These are phyloP conservation scores for Hymenoscyphus scutula DNA, from an alignment of 2,329 filamentous ascomycete species.

Conservation along the genomic window DNA sequence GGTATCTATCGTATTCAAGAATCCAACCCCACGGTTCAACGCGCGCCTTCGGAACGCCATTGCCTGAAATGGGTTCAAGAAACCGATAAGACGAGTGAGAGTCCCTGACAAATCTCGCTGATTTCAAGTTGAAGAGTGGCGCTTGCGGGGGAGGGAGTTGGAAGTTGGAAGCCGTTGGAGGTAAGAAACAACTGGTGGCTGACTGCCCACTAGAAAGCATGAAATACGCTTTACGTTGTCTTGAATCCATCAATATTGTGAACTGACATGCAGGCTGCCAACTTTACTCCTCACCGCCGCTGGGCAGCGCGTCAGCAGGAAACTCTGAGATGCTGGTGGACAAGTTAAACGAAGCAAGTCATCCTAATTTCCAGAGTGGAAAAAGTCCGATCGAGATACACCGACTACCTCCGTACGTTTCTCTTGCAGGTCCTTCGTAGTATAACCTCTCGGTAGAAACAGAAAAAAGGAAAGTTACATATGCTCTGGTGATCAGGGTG, in stretches of 20 bases:
- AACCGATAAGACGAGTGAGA: background rate
- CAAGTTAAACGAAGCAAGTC: background rate
- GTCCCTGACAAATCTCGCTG: background rate
- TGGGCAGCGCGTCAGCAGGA: background rate
- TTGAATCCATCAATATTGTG: conserved; percentile 1
- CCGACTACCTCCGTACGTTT: background rate
- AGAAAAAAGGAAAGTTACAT: background rate
- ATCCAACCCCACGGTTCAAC: background rate
- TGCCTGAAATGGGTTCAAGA: background rate
- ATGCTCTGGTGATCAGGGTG: background rate
- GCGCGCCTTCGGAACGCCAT: background rate
- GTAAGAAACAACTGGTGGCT: background rate
- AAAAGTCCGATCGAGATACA: background rate
- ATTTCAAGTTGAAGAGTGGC: background rate
- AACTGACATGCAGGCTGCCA: background rate
- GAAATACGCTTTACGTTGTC: background rate
- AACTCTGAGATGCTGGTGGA: background rate
- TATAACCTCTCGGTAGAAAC: background rate
- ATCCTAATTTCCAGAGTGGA: background rate
- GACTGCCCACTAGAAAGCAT: background rate
- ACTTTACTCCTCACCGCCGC: background rate
- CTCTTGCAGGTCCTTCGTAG: background rate
- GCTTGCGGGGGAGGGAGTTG: background rate
- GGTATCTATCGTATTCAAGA: background rate
- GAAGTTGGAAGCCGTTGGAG: background rate